phyloP scores from a whole-genome alignment of 2,329 filamentous ascomycete species.

The Claviceps sorghi region DNA sequence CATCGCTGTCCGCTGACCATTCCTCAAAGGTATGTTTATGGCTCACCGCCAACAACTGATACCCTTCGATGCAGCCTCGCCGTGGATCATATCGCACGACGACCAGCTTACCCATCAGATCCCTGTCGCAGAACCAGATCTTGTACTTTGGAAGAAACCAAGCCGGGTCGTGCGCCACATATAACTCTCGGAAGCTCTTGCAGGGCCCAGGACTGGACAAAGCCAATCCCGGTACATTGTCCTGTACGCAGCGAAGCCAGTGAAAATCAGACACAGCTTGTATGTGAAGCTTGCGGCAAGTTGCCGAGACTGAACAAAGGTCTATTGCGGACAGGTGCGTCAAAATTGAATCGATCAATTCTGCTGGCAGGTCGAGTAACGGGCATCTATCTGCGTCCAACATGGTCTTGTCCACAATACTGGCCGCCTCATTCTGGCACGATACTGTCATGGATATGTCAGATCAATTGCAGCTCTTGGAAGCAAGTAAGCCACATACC shows the following conservation, averaged over 20 bases:
- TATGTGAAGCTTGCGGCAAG: conserved; percentile 44
- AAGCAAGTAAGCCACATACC: neutral
- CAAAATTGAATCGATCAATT: conserved; percentile 62
- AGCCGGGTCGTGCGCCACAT: conserved; percentile 56
- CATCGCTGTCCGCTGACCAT: conserved; percentile 51
- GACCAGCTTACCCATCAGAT: conserved; percentile 60
- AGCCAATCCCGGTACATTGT: conserved; percentile 43
- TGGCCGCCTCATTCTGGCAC: neutral
- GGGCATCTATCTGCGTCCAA: conserved; percentile 7
- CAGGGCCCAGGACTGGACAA: conserved; percentile 44
- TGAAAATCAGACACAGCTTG: conserved; percentile 51
- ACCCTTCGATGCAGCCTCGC: conserved; percentile 65
- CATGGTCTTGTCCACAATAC: neutral
- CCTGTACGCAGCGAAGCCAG: conserved; percentile 58
- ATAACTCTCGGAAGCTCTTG: conserved; percentile 55
- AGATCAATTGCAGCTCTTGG: neutral
- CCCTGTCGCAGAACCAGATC: conserved; percentile 71
- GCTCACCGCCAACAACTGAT: conserved; percentile 56
- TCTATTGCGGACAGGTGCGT: conserved; percentile 49
- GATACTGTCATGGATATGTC: neutral
- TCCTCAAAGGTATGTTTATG: conserved; percentile 37
- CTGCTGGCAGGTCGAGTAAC: conserved; percentile 50
- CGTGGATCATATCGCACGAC: conserved; percentile 62
- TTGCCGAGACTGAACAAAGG: conserved; percentile 43
- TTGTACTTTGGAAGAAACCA: conserved; percentile 76